Conservation (phyloP, 257 asterid genomes). For the Coffea canephora region DNA sequence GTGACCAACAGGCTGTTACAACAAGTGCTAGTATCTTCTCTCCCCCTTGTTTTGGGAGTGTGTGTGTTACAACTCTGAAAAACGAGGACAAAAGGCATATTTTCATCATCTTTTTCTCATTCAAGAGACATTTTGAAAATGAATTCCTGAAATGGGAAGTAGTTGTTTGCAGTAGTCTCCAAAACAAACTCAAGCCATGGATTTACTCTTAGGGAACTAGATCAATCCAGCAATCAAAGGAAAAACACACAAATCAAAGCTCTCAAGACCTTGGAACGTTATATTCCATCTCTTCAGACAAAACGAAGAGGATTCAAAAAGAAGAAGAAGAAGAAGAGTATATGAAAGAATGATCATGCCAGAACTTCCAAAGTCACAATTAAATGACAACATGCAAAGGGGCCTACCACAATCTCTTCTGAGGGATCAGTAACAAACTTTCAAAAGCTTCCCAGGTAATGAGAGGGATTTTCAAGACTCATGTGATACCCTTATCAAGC, state of each 20-base stretch:
- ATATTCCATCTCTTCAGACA: too few relatives aligned
- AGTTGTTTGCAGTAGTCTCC: neutral
- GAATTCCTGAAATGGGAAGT: neutral
- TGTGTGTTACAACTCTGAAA: neutral
- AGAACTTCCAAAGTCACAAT: neutral
- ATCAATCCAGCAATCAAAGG: neutral
- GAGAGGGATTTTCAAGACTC: neutral
- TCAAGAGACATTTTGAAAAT: neutral
- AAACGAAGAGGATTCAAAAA: neutral
- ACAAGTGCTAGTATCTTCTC: neutral
- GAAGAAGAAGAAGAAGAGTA: too few relatives aligned
- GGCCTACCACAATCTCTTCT: neutral
- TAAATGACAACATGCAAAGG: neutral
- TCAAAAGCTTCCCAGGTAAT: neutral
- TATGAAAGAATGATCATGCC: neutral
- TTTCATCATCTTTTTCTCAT: neutral
- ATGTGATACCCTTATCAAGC: neutral
- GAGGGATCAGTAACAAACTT: neutral
- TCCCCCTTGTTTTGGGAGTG: too few relatives aligned
- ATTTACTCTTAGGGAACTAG: neutral
- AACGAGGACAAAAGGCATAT: neutral
- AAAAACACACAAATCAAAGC: neutral
- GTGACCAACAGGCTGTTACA: neutral
- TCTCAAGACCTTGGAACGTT: neutral
- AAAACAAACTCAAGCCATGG: neutral